Percentiles rank a stretch among this genome's conserved stretches.
Conservation (phyloP, 1,284 basidiomycete genomes). For the Ceratobasidium sp. region DNA sequence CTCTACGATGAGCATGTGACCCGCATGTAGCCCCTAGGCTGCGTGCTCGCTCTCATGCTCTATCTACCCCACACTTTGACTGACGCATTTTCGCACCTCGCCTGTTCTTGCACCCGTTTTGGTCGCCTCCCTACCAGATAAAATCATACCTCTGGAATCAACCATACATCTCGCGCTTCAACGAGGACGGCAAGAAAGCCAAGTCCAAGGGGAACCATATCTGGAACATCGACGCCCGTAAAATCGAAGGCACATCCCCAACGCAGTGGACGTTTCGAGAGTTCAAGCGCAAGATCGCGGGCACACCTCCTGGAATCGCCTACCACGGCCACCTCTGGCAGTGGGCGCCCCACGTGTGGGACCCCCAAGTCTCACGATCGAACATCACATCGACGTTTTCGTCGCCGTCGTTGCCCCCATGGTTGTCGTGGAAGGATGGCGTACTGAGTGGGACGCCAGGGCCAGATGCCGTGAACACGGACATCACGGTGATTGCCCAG, state of each 20-base stretch:
- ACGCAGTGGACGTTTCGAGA: slow-evolving; percentile 91
- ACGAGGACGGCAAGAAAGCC: slow-evolving; percentile 98
- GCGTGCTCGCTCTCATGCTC: slow-evolving; percentile 40
- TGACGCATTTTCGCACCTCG: slow-evolving; percentile 8
- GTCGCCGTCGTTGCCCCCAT: slow-evolving; percentile 81
- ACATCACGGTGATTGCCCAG: slow-evolving; percentile 73
- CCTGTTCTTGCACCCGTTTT: slow-evolving; percentile 43
- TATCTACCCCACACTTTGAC: not conserved
- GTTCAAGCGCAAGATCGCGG: slow-evolving; percentile 87
- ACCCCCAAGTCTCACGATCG: slow-evolving; percentile 87
- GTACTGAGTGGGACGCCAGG: slow-evolving; percentile 75
- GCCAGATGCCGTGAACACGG: slow-evolving; percentile 72
- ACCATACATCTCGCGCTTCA: slow-evolving; percentile 94
- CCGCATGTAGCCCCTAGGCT: slow-evolving; percentile 9
- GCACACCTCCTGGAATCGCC: slow-evolving; percentile 79
- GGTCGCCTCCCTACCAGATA: slow-evolving; percentile 68
- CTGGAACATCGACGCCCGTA: slow-evolving; percentile 98
- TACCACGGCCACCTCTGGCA: slow-evolving; percentile 75
- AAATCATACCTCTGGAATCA: slow-evolving; percentile 97
- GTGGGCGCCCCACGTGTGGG: slow-evolving; percentile 96
- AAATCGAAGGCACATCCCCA: slow-evolving; percentile 52
- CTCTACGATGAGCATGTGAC: slow-evolving; percentile 34
- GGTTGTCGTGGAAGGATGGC: slow-evolving; percentile 89
- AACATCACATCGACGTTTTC: slow-evolving; percentile 81
- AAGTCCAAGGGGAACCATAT: slow-evolving; percentile 99